These are phyloP conservation scores for Pyricularia pennisetigena DNA, from an alignment of 2,329 filamentous ascomycete species.

Conservation along the genomic window DNA sequence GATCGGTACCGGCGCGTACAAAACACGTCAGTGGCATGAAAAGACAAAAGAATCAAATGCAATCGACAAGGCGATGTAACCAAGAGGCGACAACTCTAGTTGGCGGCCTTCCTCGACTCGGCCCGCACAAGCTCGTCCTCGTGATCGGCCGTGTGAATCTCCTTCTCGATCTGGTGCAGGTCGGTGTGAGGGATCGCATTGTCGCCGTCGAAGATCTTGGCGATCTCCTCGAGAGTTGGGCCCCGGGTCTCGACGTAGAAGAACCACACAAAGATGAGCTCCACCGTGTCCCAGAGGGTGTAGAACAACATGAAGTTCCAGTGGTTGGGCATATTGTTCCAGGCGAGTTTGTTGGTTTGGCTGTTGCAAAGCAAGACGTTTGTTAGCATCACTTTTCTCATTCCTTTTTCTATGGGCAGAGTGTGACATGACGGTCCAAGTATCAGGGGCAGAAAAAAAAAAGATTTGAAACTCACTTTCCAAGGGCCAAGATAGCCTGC, in stretches of 20 bases:
- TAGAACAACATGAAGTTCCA: conserved; percentile 61
- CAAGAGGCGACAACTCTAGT: background rate
- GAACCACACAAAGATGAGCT: conserved; percentile 54
- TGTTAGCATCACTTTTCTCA: background rate
- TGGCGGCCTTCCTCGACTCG: background rate
- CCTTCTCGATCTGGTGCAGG: conserved; percentile 45
- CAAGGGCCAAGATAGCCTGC: conserved; percentile 11
- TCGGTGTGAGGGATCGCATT: conserved; percentile 45
- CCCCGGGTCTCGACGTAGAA: conserved; percentile 63
- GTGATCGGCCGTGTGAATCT: conserved; percentile 28
- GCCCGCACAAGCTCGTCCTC: conserved; percentile 20
- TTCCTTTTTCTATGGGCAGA: too few species aligned
- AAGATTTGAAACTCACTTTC: conserved; percentile 7
- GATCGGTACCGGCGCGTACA: background rate
- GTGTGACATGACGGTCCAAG: too few species aligned
- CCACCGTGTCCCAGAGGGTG: conserved; percentile 50
- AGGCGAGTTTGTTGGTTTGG: conserved; percentile 55
- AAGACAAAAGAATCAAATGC: background rate
- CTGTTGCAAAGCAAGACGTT: conserved; percentile 17
- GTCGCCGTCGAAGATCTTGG: conserved; percentile 61
- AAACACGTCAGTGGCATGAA: background rate
- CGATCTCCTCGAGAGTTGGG: conserved; percentile 60
- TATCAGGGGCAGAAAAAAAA: too few species aligned
- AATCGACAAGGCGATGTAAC: background rate
- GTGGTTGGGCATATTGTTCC: conserved; percentile 46